These are phyloP conservation scores for Entophlyctis luteolus DNA, from an alignment of 192 early-diverging fungal species.

Conservation along the genomic window DNA sequence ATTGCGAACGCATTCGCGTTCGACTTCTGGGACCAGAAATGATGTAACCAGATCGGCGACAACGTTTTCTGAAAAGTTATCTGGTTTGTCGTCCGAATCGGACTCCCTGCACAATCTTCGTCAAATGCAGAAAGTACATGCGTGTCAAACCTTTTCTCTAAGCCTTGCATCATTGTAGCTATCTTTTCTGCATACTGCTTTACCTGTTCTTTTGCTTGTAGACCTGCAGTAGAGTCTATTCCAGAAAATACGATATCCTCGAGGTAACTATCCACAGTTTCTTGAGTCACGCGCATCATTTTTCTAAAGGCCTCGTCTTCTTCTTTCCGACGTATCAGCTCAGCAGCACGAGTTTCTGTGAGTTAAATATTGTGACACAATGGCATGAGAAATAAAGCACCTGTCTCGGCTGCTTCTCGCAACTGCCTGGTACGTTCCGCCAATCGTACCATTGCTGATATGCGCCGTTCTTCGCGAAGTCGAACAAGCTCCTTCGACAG, in stretches of 20 bases:
- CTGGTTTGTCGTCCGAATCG: background rate
- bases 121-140: background rate
- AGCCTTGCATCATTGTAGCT: slow-evolving; percentile 22
- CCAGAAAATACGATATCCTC: slow-evolving; percentile 45
- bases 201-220: slow-evolving; percentile 44
- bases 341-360: slow-evolving; percentile 43
- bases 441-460: slow-evolving; percentile 55
- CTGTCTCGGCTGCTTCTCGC: slow-evolving; percentile 58
- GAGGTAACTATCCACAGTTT: slow-evolving; percentile 57
- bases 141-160: slow-evolving; percentile 29
- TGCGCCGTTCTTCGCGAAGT: slow-evolving; percentile 47
- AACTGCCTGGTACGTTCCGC: slow-evolving; percentile 54
- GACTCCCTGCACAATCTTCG: background rate
- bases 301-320: slow-evolving; percentile 58
- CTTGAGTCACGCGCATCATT: slow-evolving; percentile 53
- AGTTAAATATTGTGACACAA: background rate
- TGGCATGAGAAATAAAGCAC: slow-evolving; percentile 22
- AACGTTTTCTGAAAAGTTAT: slow-evolving; percentile 24
- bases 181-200: slow-evolving; percentile 45
- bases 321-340: slow-evolving; percentile 40
- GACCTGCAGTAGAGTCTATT: slow-evolving; percentile 35
- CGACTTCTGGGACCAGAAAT: slow-evolving; percentile 59
- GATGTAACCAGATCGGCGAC: slow-evolving; percentile 51
- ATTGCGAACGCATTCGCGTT: slow-evolving; percentile 40
- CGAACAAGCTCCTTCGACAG: slow-evolving; percentile 54